Conservation (phyloP, 2,329 filamentous ascomycete species). For the Phialophora chinensis region DNA sequence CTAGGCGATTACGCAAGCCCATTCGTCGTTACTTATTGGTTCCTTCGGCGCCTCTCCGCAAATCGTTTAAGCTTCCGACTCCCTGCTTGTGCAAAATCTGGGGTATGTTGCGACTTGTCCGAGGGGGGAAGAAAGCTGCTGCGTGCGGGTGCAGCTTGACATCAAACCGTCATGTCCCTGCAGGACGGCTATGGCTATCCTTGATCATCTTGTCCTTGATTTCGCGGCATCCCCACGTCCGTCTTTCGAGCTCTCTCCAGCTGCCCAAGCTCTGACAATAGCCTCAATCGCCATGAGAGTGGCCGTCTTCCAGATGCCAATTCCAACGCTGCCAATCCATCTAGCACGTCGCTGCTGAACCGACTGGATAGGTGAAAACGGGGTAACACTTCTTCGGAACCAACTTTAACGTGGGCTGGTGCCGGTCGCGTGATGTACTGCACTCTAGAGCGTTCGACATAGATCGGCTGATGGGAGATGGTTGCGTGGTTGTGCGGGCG, state of each 20-base stretch:
- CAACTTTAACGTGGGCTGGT: slow-evolving; percentile 8
- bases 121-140: background rate
- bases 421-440: slow-evolving; percentile 5
- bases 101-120: background rate
- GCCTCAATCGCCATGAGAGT: slow-evolving; percentile 23
- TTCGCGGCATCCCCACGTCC: background rate
- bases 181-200: background rate
- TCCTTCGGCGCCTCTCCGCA: background rate
- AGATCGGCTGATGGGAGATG: slow-evolving; percentile 9
- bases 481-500: background rate
- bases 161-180: background rate
- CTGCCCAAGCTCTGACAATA: slow-evolving; percentile 16
- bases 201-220: background rate
- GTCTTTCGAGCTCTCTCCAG: background rate
- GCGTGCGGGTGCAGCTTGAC: background rate
- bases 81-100: background rate
- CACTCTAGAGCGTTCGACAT: background rate
- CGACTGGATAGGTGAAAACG: slow-evolving; percentile 11
- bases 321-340: slow-evolving; percentile 16
- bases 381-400: slow-evolving; percentile 19
- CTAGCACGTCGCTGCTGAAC: slow-evolving; percentile 27
- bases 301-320: slow-evolving; percentile 9
- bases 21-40: background rate
- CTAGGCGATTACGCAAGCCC: slow-evolving; percentile 2
- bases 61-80: background rate